phyloP scores from a whole-genome alignment of 2,329 filamentous ascomycete genomes.

The Rutstroemia sydowiana region DNA sequence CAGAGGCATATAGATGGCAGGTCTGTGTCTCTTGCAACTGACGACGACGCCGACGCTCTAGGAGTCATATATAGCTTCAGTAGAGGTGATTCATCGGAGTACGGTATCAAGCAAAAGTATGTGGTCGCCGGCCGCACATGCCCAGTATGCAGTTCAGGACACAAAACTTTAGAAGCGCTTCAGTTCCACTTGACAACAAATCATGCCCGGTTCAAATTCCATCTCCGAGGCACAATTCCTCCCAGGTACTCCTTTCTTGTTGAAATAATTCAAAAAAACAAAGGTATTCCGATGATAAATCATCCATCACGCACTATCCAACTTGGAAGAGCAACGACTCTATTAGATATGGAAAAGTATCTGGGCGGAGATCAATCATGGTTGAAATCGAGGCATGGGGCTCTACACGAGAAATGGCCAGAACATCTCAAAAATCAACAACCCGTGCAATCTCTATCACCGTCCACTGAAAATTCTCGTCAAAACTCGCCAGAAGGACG shows the following conservation, averaged over 20 bases:
- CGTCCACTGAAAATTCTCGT: slow-evolving; percentile 21
- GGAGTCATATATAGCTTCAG: slow-evolving; percentile 22
- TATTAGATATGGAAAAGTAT: slow-evolving; percentile 40
- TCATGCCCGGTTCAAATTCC: slow-evolving; percentile 23
- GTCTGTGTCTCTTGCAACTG: slow-evolving; percentile 11
- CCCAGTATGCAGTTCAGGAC: slow-evolving; percentile 19
- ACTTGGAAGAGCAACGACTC: slow-evolving; percentile 36
- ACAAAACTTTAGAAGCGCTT: slow-evolving; percentile 16
- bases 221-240: slow-evolving; percentile 14
- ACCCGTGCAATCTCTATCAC: slow-evolving; percentile 19
- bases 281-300: slow-evolving; percentile 21
- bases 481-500: slow-evolving; percentile 22
- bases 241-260: slow-evolving; percentile 38
- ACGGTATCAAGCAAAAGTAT: slow-evolving; percentile 18
- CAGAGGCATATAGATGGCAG: slow-evolving; percentile 32
- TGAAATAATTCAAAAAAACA: slow-evolving; percentile 15
- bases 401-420: slow-evolving; percentile 29
- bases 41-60: slow-evolving; percentile 20
- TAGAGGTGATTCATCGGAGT: slow-evolving; percentile 17
- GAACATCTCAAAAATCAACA: slow-evolving; percentile 12
- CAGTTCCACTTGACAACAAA: slow-evolving; percentile 22
- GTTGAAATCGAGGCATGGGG: slow-evolving; percentile 37
- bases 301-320: slow-evolving; percentile 35
- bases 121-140: slow-evolving; percentile 20
- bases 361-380: slow-evolving; percentile 41